These are phyloP conservation scores for Dentipellis sp. DNA, from an alignment of 768 basidiomycete genomes.

Conservation along the genomic window DNA sequence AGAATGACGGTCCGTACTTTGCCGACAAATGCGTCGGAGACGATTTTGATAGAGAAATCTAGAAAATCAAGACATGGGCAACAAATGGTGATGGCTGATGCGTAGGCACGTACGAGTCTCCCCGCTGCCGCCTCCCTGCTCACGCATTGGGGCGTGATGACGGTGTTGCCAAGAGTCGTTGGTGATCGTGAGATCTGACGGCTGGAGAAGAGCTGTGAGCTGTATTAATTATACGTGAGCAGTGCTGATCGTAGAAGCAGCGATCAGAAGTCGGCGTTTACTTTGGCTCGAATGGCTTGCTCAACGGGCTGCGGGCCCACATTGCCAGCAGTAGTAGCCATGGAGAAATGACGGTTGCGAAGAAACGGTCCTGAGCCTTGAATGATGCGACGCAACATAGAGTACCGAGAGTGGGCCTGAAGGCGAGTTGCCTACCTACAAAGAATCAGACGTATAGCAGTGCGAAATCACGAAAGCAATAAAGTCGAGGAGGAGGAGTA, in stretches of 20 bases:
- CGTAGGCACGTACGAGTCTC: constrained; percentile 66
- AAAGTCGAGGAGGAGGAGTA: too few relatives aligned
- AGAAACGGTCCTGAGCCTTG: constrained; percentile 8
- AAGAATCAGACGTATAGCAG: not conserved
- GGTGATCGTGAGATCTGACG: constrained; percentile 52
- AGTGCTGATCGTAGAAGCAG: constrained; percentile 1
- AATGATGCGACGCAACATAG: constrained; percentile 7
- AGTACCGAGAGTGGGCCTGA: not conserved
- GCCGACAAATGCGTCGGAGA: constrained; percentile 63
- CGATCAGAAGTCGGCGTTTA: not conserved
- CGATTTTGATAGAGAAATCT: constrained; percentile 75
- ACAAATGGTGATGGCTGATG: not conserved
- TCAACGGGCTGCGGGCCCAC: constrained; percentile 10
- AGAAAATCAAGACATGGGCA: not conserved
- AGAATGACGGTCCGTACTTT: constrained; percentile 41
- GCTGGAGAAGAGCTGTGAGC: constrained; percentile 55
- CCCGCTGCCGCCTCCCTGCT: constrained; percentile 51
- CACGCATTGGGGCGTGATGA: constrained; percentile 78
- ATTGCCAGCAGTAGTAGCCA: constrained; percentile 7
- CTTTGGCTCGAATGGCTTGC: constrained; percentile 16
- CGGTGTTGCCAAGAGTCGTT: constrained; percentile 85
- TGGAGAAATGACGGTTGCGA: constrained; percentile 14
- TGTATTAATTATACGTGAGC: constrained; percentile 23
- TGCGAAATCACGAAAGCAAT: too few relatives aligned
- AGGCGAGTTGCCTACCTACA: not conserved